These are phyloP conservation scores for Phytophthora gonapodyides DNA, from an alignment of 352 stramenopile species.

Conservation along the genomic window DNA sequence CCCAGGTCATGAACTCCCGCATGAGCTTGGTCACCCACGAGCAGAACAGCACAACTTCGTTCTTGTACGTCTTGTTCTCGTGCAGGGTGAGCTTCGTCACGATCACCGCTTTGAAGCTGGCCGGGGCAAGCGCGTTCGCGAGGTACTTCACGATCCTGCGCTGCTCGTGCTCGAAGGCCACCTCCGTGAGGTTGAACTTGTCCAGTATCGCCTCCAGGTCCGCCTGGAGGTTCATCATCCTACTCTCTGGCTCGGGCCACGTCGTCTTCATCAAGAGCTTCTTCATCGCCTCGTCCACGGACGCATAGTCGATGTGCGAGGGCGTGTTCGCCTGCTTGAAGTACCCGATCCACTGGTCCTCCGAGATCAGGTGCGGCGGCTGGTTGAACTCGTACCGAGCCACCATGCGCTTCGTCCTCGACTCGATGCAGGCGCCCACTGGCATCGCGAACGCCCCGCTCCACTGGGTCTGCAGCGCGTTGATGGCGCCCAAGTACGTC, in stretches of 20 bases:
- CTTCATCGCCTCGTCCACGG: constrained; percentile 2
- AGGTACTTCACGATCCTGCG: background rate
- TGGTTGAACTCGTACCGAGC: background rate
- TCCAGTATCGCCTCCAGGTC: background rate
- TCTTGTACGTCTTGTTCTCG: background rate
- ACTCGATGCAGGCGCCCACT: background rate
- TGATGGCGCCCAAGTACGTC: background rate
- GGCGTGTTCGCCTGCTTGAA: background rate
- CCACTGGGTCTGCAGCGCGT: constrained; percentile 4
- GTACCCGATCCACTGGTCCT: background rate
- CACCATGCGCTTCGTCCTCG: constrained; percentile 2
- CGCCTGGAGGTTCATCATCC: background rate
- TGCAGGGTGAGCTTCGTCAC: background rate
- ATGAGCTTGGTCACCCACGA: background rate
- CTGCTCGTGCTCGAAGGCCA: background rate
- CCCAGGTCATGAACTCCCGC: constrained; percentile 3
- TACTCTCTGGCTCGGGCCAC: background rate
- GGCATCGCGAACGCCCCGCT: background rate
- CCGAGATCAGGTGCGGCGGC: background rate
- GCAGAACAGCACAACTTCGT: background rate
- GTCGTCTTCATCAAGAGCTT: background rate
- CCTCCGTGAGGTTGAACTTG: constrained; percentile 3
- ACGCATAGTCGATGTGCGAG: background rate
- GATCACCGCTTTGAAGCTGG: background rate
- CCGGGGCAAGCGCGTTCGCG: background rate